phyloP scores from a whole-genome alignment of 495 filamentous ascomycete genomes.

The Annulohypoxylon stygium region DNA sequence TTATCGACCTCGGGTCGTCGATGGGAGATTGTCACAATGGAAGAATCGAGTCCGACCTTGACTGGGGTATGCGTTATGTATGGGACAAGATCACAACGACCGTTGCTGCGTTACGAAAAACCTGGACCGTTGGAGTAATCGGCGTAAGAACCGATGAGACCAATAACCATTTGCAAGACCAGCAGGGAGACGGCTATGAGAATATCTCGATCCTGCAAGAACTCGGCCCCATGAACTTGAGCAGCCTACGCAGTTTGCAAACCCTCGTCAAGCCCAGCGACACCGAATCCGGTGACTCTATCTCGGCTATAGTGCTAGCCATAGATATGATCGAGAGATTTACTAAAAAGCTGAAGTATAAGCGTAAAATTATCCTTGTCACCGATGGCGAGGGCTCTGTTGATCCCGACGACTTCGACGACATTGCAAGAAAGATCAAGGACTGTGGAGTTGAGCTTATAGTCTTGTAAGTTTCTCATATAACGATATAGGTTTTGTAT shows the following conservation, averaged over 20 bases:
- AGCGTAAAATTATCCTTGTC: conserved; percentile 82
- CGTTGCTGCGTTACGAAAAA: conserved; percentile 85
- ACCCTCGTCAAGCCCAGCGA: conserved; percentile 73
- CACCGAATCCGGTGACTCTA: conserved; percentile 74
- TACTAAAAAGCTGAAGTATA: conserved; percentile 92
- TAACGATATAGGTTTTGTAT: not conserved
- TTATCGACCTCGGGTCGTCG: conserved; percentile 86
- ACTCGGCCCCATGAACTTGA: conserved; percentile 79
- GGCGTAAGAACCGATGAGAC: conserved; percentile 87
- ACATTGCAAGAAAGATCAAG: conserved; percentile 78
- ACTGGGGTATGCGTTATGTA: conserved; percentile 91
- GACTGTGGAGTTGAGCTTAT: conserved; percentile 80
- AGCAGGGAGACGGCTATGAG: conserved; percentile 74
- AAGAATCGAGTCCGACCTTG: conserved; percentile 83
- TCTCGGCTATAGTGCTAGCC: conserved; percentile 88
- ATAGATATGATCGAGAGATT: conserved; percentile 84
- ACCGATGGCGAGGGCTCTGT: conserved; percentile 82
- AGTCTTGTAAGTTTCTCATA: conserved; percentile 72
- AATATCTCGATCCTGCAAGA: conserved; percentile 81
- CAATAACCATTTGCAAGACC: conserved; percentile 69
- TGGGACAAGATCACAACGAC: conserved; percentile 95
- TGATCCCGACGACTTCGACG: conserved; percentile 73
- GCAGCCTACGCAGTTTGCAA: conserved; percentile 73
- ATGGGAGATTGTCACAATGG: conserved; percentile 83
- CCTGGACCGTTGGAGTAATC: conserved; percentile 81